Evolutionary conservation across 2,329 filamentous ascomycete species (phyloP), one percentile per base, ranked within the genome.

Genomic region (Hirsutella rhossiliensis): DNA sequence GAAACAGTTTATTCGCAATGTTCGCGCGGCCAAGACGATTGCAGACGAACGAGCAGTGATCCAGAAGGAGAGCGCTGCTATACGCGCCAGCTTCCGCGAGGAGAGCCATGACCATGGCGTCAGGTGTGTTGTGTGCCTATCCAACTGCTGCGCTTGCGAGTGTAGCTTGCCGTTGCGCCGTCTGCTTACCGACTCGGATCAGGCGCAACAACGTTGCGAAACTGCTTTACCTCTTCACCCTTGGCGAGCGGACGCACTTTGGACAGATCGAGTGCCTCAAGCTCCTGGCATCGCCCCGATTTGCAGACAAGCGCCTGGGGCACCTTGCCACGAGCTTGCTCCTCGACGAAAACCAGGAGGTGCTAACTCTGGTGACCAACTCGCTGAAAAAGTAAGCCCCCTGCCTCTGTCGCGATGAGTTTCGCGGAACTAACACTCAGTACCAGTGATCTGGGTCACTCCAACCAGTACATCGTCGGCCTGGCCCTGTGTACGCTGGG

Each of bases 251-350:
- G 58, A 98, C 92, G 45, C 92, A 98, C 67, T 98, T 98, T 62
- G 92, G 92, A 42, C 92, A 98, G 73, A 98, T 98, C 61, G 92
- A 98, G 78, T 98, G 92, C 65, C 76, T 98, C 58, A 98, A 98
- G 68, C 78, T 98, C 42, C 78, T 98, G 46, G 92, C 92, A 46
- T 98, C 92, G 36, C 89, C 94, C 52, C 87, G 90, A 47, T 98
- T 98, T 61, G 92, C 92, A 53, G 92, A 98, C 73, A 98, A 98
- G 71, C 82, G 92, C 40, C 69, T 98, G 54, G 92, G 92, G 36
- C 95, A 98, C 60, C 71, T 98, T 52, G 92, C 92, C 20, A 98
- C 92, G 17, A 98, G 96, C 80, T 68, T 98, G 60, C 67, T 98
- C 52, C 72, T 98, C 49, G 92, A 98, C 62, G 92, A 98, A 72